Conservation (phyloP, 2,329 filamentous ascomycete genomes). For the Cordyceps pruinosa region DNA sequence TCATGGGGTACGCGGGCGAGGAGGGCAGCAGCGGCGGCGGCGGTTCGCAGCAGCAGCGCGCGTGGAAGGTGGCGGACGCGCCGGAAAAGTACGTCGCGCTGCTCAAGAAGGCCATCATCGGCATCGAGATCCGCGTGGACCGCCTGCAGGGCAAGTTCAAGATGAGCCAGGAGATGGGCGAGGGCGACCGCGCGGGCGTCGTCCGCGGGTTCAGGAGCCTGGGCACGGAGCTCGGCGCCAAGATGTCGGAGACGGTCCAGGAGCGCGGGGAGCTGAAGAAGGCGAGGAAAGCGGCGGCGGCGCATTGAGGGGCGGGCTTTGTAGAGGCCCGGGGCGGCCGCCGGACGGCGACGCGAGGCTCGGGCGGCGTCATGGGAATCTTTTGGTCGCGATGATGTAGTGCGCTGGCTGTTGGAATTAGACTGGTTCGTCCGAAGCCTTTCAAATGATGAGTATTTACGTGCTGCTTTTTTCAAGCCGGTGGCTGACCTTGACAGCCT, state of each 20-base stretch:
- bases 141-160: constrained; percentile 56
- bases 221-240: constrained; percentile 3
- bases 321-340: too few relatives aligned
- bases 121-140: constrained; percentile 51
- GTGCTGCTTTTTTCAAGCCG: too few relatives aligned
- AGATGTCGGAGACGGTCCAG: constrained; percentile 2
- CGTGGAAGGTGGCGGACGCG: constrained; percentile 53
- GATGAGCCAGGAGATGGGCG: constrained; percentile 55
- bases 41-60: constrained; percentile 25
- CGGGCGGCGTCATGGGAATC: background rate
- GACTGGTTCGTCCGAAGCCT: too few relatives aligned
- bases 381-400: too few relatives aligned
- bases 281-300: constrained; percentile 1
- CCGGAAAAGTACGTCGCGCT: constrained; percentile 49
- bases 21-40: too few relatives aligned
- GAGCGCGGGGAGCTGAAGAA: constrained; percentile 9
- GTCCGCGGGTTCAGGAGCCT: constrained; percentile 44
- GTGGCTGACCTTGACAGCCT: too few relatives aligned
- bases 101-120: constrained; percentile 52
- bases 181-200: constrained; percentile 49
- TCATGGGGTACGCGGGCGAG: constrained; percentile 46
- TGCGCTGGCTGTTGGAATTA: too few relatives aligned
- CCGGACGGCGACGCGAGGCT: too few relatives aligned
- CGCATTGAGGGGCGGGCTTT: background rate
- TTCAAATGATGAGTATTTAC: too few relatives aligned